A percentile compares a stretch with the other conserved stretches of the same genome.
Conservation (phyloP, 371 early-diverging fungal genomes). For the Mucor indicus region DNA sequence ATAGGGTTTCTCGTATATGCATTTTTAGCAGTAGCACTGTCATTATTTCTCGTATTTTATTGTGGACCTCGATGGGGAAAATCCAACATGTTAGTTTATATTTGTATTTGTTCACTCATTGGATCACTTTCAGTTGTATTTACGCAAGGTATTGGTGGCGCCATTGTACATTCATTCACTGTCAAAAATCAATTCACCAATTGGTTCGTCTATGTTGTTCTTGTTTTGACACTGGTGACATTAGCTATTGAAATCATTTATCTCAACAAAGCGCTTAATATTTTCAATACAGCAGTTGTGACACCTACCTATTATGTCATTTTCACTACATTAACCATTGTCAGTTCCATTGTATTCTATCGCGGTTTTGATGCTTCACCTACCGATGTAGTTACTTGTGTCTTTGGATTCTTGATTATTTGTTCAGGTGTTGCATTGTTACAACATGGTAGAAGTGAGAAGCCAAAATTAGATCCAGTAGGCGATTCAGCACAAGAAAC, state of each 20-base stretch:
- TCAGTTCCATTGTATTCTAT: conserved; percentile 85
- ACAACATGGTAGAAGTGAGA: conserved; percentile 12
- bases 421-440: conserved; percentile 50
- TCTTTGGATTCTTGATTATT: conserved; percentile 90
- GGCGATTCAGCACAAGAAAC: conserved; percentile 9
- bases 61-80: conserved; percentile 85
- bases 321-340: conserved; percentile 90
- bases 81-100: conserved; percentile 79
- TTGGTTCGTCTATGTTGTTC: conserved; percentile 82
- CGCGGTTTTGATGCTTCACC: conserved; percentile 80
- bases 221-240: conserved; percentile 69
- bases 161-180: conserved; percentile 81
- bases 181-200: conserved; percentile 78
- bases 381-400: conserved; percentile 76
- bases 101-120: conserved; percentile 80
- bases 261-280: conserved; percentile 92
- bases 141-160: conserved; percentile 87
- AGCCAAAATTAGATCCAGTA: conserved; percentile 13
- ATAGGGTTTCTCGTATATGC: conserved; percentile 80
- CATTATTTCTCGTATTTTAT: conserved; percentile 66
- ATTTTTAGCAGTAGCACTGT: conserved; percentile 54
- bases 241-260: conserved; percentile 89
- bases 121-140: conserved; percentile 91
- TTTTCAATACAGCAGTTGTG: conserved; percentile 87
- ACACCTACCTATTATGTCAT: conserved; percentile 91